A percentile compares a stretch with the other conserved stretches of the same genome.
These are phyloP conservation scores for Aphanomyces euteiches DNA, from an alignment of 352 stramenopile species.

Conservation along the genomic window DNA sequence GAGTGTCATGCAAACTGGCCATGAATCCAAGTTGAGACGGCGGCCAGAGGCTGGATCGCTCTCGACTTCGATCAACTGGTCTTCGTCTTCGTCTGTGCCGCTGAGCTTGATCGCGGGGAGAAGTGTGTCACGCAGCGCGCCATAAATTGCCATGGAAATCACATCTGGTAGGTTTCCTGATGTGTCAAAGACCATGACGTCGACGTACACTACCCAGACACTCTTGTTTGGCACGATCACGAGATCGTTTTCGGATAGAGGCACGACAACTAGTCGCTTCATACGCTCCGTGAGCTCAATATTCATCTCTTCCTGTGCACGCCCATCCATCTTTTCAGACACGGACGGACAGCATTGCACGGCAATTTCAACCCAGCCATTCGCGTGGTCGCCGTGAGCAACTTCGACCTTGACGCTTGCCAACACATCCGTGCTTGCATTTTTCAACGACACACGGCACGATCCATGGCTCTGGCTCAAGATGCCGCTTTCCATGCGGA, in stretches of 20 bases:
- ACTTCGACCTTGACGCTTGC: conserved; percentile 78
- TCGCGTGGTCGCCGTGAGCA: conserved; percentile 42
- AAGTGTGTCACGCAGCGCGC: conserved; percentile 72
- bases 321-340: conserved; percentile 63
- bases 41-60: conserved; percentile 56
- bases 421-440: conserved; percentile 65
- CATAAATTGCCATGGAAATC: conserved; percentile 78
- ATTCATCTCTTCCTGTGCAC: conserved; percentile 69
- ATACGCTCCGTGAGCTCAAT: conserved; percentile 76
- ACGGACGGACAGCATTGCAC: conserved; percentile 71
- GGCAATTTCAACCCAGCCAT: conserved; percentile 47
- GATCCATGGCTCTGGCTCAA: conserved; percentile 76
- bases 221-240: conserved; percentile 66
- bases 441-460: conserved; percentile 55
- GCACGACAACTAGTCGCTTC: conserved; percentile 37
- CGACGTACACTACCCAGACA: conserved; percentile 66
- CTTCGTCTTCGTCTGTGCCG: conserved; percentile 58
- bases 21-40: conserved; percentile 51
- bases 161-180: conserved; percentile 67
- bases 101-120: conserved; percentile 67
- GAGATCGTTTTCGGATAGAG: conserved; percentile 43
- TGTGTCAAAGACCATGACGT: conserved; percentile 78
- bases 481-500: conserved; percentile 64
- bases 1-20: conserved; percentile 71
- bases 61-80: conserved; percentile 75